Evolutionary conservation across 2,329 filamentous ascomycete genomes (phyloP), one percentile per base, ranked within the genome.

Genomic region (Ceratocystis harringtonii): DNA sequence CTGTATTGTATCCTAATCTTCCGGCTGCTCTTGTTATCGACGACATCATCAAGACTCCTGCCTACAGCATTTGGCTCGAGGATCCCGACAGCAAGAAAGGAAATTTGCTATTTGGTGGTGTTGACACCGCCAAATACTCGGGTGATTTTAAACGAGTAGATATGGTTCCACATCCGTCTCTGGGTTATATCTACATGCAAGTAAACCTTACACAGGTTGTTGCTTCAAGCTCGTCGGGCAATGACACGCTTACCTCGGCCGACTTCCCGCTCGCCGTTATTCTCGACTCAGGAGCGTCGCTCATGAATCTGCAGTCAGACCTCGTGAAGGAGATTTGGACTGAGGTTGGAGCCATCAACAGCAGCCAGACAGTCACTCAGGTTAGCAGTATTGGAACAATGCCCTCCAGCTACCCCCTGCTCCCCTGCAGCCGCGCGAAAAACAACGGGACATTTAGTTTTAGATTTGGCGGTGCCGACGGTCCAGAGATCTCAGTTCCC

Each of bases 81-180:
- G 81, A 84, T 64, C 72, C 82, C 8, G 78, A 78, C 66, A 75
- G 87, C 0, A 84, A 79, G 67, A 85, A 80, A 1, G 89, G 89
- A 44, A 86, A 78, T 69, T 86, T 92, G 67, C 77, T 92, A 1
- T 94, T 92, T 69, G 89, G 89, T 48, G 89, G 88, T n/a, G 84
- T 92, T 67, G 88, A 92, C 72, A 88, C 83, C 0, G 81, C 80
- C 67, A 92, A 92, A 72, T 94, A 84, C 74, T 72, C 78, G 0
- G 88, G 88, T 61, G 73, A 81, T 1, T 78, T 92, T 41, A 78
- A 79, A 58, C 81, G 79, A 5, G 77, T 91, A 32, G 78, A 85
- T 17, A 78, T 90, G 68, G 76, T 74, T 3, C 64, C 69, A 15
- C 65, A 84, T 70, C 72, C 77, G 61, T 63, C 77, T 62, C 63